Evolutionary conservation across 257 asterid species (phyloP), one percentile per base, ranked within the genome.

Genomic region (Henckelia pumila): DNA sequence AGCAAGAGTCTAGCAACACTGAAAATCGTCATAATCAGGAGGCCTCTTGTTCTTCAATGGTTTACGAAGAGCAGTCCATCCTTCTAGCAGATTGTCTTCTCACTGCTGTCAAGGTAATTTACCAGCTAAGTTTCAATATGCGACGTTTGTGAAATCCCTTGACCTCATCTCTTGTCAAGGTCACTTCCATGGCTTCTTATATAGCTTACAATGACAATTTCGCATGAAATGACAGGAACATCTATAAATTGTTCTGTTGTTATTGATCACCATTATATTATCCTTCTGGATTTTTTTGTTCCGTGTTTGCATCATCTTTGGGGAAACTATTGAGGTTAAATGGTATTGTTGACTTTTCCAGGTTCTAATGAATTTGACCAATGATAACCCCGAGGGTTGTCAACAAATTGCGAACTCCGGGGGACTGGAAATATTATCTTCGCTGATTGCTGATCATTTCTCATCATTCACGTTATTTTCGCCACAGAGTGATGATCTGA

Each of bases 281-380:
- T 23, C 55, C 66, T 61, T 62, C n/a, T 66, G 37, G 25, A 14
- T 14, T 64, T 56, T 57, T 63, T 17, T 9, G 20, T 49, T 55
- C 35, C 24, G 5, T 22, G 11, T 7, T 57, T 52, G 23, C 62
- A 62, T 49, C 62, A 62, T 49, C 52, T 30, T 59, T 61, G 29
- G 53, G 61, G 67, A 35, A 30, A 26, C 40, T 59, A 59, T 67
- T 13, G 58, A 63, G 44, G 23, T 50, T 35, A 37, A 64, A 26
- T 47, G 66, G 67, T 16, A 40, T 47, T 57, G 9, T 77, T 63
- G 35, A 59, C 67, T 47, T 47, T 77, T 79, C 67, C 88, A 88
- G 96, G 96, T 80, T 66, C 84, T 88, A 56, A 84, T 88, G 96
- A 88, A 88, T 76, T 72, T 86, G 80, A 81, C 96, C 35, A 88